phyloP scores from a whole-genome alignment of 2,329 filamentous ascomycete species.

The Beauveria caledonica region DNA sequence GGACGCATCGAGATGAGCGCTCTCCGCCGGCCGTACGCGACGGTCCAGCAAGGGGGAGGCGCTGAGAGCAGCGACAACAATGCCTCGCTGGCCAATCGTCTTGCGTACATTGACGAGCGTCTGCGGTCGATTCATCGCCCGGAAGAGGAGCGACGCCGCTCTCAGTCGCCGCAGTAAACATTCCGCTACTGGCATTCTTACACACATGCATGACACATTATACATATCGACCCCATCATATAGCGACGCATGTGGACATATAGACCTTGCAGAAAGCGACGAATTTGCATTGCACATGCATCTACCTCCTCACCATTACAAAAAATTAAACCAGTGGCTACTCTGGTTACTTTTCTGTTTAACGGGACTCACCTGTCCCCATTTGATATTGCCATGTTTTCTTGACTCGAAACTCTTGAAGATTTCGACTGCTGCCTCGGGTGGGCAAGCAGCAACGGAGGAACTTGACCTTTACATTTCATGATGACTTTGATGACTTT shows the following conservation, averaged over 20 bases:
- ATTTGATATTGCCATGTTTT: background rate
- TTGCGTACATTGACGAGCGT: constrained; percentile 51
- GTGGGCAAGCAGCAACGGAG: background rate
- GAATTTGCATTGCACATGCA: background rate
- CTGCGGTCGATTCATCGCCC: constrained; percentile 46
- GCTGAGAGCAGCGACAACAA: constrained; percentile 22
- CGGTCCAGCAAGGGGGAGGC: constrained; percentile 38
- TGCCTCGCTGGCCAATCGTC: constrained; percentile 38
- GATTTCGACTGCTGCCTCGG: background rate
- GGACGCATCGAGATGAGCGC: constrained; percentile 36
- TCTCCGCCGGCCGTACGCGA: constrained; percentile 47
- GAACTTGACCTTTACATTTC: background rate
- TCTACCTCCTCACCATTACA: background rate
- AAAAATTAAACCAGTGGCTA: background rate
- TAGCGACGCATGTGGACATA: constrained; percentile 2
- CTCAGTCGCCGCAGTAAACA: constrained; percentile 40
- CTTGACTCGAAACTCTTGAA: background rate
- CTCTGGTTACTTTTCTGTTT: background rate
- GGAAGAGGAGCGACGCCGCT: constrained; percentile 32
- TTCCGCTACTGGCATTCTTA: background rate
- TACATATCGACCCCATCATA: background rate
- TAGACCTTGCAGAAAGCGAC: background rate
- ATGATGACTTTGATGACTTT: constrained; percentile 5
- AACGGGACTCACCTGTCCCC: background rate
- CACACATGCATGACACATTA: background rate